A percentile compares a stretch with the other conserved stretches of the same genome.
Evolutionary conservation across 2,329 filamentous ascomycete genomes (phyloP).

Genomic region (Trichoderma pleuroti): DNA sequence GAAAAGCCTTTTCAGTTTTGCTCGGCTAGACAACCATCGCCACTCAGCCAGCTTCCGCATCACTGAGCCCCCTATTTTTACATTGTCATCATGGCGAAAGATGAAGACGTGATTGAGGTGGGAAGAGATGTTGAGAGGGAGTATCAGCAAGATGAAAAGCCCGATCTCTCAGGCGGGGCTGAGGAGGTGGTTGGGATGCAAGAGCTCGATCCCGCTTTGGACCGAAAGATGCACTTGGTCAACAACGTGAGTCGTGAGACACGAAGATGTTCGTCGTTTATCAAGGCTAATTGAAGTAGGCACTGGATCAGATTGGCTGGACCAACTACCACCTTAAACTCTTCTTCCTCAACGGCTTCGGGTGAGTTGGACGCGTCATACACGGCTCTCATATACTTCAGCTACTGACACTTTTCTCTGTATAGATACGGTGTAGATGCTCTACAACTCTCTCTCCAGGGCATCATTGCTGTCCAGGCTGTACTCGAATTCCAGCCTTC

Average conservation of each 20-base stretch:
- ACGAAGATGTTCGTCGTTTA: not conserved
- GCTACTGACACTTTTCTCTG: not conserved
- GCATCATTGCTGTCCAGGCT: conserved; percentile 54
- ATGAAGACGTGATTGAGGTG: not conserved
- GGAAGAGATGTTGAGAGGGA: not conserved
- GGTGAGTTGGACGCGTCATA: conserved; percentile 24
- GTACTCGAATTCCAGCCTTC: conserved; percentile 44
- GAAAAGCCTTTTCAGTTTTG: not conserved
- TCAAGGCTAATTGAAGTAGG: conserved; percentile 22
- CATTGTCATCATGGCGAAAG: not conserved
- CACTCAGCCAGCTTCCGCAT: not conserved
- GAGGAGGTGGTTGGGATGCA: conserved; percentile 11
- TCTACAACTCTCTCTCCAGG: conserved; percentile 54
- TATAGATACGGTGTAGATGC: conserved; percentile 43
- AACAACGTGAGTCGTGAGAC: conserved; percentile 16
- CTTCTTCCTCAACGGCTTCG: conserved; percentile 59
- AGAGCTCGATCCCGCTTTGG: conserved; percentile 14
- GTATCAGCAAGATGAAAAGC: not conserved
- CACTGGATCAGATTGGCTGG: conserved; percentile 50
- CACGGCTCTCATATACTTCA: not conserved
- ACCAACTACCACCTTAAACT: conserved; percentile 52
- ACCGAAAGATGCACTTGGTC: conserved; percentile 21
- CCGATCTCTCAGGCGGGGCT: not conserved
- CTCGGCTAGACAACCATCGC: not conserved
- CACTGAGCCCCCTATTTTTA: not conserved